Percentiles rank a stretch among this genome's conserved stretches.
These are phyloP conservation scores for Guillardia theta DNA, from an alignment of 78 protist genomes.

Conservation along the genomic window DNA sequence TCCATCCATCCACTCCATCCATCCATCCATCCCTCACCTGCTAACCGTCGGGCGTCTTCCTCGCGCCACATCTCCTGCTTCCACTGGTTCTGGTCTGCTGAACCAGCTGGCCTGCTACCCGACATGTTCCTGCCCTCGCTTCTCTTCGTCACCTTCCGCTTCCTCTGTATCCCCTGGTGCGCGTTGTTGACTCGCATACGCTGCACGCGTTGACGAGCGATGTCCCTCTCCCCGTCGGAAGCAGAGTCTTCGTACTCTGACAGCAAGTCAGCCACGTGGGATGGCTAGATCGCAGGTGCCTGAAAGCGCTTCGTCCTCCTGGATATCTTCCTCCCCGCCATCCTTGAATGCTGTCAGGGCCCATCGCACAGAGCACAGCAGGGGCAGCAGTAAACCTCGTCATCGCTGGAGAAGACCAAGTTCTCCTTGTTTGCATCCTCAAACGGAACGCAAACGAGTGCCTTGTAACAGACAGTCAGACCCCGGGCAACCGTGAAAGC, in stretches of 20 bases:
- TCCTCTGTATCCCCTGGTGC: background rate
- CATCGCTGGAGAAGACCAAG: no score
- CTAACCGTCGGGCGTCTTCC: background rate
- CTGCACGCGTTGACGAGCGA: background rate
- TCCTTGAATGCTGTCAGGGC: background rate
- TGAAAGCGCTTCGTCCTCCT: background rate
- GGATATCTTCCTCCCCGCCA: background rate
- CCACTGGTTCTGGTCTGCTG: background rate
- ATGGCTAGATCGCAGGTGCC: no score
- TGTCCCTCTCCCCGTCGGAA: background rate
- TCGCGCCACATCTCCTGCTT: background rate
- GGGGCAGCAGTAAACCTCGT: background rate
- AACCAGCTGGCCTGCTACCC: no score
- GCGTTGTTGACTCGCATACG: background rate
- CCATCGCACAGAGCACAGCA: background rate
- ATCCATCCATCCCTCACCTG: background rate
- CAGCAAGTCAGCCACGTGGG: no score
- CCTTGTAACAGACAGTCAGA: background rate
- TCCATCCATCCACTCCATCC: background rate
- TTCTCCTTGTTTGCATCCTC: background rate
- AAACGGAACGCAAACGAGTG: constrained; percentile 2
- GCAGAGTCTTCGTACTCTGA: background rate
- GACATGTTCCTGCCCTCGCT: background rate
- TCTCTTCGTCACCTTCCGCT: background rate
- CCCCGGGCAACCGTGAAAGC: background rate